These are phyloP conservation scores for Syzygium jambos DNA, from an alignment of 345 rosid species.

Conservation along the genomic window DNA sequence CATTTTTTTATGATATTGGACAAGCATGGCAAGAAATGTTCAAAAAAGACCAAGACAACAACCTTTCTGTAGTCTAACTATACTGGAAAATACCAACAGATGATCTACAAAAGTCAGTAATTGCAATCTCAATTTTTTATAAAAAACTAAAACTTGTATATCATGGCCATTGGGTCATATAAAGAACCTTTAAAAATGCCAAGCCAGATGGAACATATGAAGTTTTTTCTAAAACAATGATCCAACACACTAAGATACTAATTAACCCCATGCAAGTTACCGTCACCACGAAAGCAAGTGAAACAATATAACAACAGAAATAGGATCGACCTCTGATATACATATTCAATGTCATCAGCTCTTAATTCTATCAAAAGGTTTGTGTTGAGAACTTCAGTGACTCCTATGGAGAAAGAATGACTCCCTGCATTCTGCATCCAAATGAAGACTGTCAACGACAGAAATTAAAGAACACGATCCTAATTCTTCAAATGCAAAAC, in stretches of 20 bases:
- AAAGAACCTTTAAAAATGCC: background rate
- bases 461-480: background rate
- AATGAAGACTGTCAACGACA: background rate
- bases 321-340: conserved; percentile 58
- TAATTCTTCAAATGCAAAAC: conserved; percentile 6
- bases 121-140: background rate
- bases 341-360: conserved; percentile 95
- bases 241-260: background rate
- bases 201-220: background rate
- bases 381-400: conserved; percentile 83
- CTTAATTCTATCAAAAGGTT: conserved; percentile 72
- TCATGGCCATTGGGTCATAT: background rate
- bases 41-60: background rate
- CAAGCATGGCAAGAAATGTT: background rate
- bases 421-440: conserved; percentile 67
- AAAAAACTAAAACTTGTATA: background rate
- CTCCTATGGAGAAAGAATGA: conserved; percentile 85
- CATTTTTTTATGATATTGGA: background rate
- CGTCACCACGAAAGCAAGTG: background rate
- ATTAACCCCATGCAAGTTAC: background rate
- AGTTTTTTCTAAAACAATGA: background rate
- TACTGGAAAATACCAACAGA: background rate
- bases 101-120: background rate
- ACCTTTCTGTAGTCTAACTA: background rate
- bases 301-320: background rate